phyloP scores from a whole-genome alignment of 2,329 filamentous ascomycete species.

The Sporothrix inflata region DNA sequence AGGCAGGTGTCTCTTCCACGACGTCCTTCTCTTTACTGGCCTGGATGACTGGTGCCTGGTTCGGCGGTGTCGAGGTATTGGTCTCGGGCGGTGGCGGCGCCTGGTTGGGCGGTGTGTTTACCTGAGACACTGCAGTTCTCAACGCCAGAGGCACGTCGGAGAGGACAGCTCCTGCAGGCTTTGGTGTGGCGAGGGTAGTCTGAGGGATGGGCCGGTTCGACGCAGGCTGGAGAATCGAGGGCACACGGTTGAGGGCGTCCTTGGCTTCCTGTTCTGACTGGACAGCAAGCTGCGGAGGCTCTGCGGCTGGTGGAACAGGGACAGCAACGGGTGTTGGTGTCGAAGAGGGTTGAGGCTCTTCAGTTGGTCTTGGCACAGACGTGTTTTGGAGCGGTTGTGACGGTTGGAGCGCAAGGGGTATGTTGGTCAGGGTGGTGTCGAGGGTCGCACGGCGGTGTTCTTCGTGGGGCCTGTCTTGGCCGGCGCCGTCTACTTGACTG shows the following conservation, averaged over 20 bases:
- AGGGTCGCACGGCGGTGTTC: constrained; percentile 10
- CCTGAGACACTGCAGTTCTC: background rate
- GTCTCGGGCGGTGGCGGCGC: background rate
- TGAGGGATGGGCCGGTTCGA: background rate
- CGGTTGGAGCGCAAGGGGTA: constrained; percentile 35
- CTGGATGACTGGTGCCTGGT: background rate
- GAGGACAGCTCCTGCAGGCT: background rate
- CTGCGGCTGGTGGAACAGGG: background rate
- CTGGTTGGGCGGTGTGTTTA: background rate
- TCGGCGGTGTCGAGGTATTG: background rate
- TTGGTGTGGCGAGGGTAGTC: background rate
- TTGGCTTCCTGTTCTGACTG: background rate
- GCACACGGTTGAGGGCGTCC: background rate
- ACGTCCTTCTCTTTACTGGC: background rate
- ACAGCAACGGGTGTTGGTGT: background rate
- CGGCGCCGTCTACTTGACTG: background rate
- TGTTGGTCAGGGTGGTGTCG: constrained; percentile 30
- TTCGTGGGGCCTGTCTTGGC: background rate
- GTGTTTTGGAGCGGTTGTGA: constrained; percentile 35
- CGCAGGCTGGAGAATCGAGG: constrained; percentile 12
- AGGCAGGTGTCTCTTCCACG: background rate
- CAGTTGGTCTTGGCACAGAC: background rate
- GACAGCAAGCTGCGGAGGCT: background rate
- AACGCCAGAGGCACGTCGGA: constrained; percentile 22
- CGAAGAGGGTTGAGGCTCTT: background rate